Percentiles rank a stretch among this genome's conserved stretches.
Evolutionary conservation across 169 alveolate genomes (phyloP).

Genomic region (Plasmodium billcollinsi): DNA sequence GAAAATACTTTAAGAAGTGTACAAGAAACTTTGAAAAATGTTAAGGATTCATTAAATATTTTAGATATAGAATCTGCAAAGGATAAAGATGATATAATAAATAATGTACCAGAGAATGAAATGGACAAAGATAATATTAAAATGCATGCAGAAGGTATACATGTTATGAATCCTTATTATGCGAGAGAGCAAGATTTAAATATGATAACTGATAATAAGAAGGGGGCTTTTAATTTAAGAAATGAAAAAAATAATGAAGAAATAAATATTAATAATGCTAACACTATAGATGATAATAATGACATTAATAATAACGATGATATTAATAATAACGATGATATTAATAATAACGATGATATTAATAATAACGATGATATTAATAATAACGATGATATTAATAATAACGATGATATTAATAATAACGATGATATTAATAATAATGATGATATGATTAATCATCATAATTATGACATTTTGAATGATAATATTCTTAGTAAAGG

Average conservation of each 20-base stretch:
- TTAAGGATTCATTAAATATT: conserved; percentile 75
- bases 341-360: not conserved
- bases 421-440: not conserved
- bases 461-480: not conserved
- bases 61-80: conserved; percentile 45
- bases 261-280: not conserved
- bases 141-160: conserved; percentile 5
- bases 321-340: not conserved
- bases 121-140: conserved; percentile 4
- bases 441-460: not conserved
- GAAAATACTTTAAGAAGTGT: conserved; percentile 77
- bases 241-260: not conserved
- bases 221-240: no score
- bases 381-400: not conserved
- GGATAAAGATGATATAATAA: conserved; percentile 2
- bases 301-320: not conserved
- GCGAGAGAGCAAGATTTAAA: not conserved
- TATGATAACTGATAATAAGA: no score
- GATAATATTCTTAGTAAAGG: conserved; percentile 48
- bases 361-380: not conserved
- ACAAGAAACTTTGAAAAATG: conserved; percentile 81
- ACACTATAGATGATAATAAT: not conserved
- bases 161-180: not conserved
- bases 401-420: not conserved
- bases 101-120: not conserved